Percentiles rank a stretch among this genome's conserved stretches.
Conservation (phyloP, 176 grass and related monocot species). For the Tillandsia fasciculata region DNA sequence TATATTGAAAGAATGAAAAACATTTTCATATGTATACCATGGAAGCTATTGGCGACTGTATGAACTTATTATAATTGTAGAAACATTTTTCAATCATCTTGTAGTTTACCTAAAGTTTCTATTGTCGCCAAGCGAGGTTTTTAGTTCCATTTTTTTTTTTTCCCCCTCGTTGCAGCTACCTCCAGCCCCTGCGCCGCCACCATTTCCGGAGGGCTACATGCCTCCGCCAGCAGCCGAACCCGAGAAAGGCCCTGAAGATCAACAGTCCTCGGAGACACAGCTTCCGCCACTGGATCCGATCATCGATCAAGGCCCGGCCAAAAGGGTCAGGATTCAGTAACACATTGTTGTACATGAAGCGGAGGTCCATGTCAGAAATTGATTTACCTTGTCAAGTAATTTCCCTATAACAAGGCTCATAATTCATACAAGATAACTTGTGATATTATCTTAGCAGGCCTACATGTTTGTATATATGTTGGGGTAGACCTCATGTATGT, state of each 20-base stretch:
- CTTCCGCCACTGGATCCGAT: slow-evolving; percentile 61
- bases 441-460: no score
- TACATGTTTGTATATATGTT: no score
- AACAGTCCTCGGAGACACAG: slow-evolving; percentile 37
- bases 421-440: no score
- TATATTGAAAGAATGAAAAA: no score
- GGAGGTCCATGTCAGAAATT: neutral
- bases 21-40: no score
- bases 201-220: slow-evolving; percentile 86
- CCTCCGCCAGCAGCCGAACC: slow-evolving; percentile 43
- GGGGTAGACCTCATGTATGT: no score
- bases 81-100: no score
- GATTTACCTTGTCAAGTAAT: neutral
- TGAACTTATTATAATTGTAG: no score
- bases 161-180: slow-evolving; percentile 37
- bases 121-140: no score
- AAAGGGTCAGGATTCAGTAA: slow-evolving; percentile 68
- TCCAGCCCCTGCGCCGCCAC: slow-evolving; percentile 67
- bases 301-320: slow-evolving; percentile 92
- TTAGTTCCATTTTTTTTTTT: no score
- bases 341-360: neutral
- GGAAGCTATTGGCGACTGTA: no score
- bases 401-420: neutral
- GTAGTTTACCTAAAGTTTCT: no score
- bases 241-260: slow-evolving; percentile 60